Conservation (phyloP, 2,329 filamentous ascomycete genomes). For the Aspergillus ibericus region DNA sequence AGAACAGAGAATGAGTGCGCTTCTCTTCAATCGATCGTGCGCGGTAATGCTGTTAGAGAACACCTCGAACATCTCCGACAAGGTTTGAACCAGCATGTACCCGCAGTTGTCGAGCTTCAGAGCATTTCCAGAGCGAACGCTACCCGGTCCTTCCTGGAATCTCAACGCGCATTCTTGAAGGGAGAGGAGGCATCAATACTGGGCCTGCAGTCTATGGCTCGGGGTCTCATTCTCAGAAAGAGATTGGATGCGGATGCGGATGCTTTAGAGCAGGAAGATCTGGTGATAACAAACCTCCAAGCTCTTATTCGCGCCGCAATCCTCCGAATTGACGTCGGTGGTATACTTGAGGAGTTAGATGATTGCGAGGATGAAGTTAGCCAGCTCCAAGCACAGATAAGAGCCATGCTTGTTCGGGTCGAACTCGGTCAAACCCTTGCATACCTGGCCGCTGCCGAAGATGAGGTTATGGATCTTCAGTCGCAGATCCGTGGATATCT, state of each 20-base stretch:
- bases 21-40: slow-evolving; percentile 47
- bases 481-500: slow-evolving; percentile 70
- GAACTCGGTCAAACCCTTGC: slow-evolving; percentile 71
- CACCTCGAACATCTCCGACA: slow-evolving; percentile 27
- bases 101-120: slow-evolving; percentile 34
- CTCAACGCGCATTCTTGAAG: slow-evolving; percentile 41
- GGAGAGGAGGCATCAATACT: slow-evolving; percentile 46
- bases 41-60: slow-evolving; percentile 38
- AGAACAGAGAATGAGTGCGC: slow-evolving; percentile 43
- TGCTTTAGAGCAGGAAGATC: slow-evolving; percentile 32
- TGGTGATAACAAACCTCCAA: slow-evolving; percentile 39
- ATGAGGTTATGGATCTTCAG: slow-evolving; percentile 72
- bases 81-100: slow-evolving; percentile 30
- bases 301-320: slow-evolving; percentile 43
- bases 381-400: slow-evolving; percentile 70
- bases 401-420: slow-evolving; percentile 76
- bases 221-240: slow-evolving; percentile 42
- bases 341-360: slow-evolving; percentile 67
- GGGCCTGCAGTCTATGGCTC: slow-evolving; percentile 54
- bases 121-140: slow-evolving; percentile 33
- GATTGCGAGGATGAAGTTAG: slow-evolving; percentile 67
- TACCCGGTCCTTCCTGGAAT: slow-evolving; percentile 33
- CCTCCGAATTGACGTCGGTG: slow-evolving; percentile 41
- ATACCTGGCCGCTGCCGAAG: slow-evolving; percentile 80
- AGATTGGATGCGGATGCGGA: slow-evolving; percentile 31